Evolutionary conservation across 2,329 filamentous ascomycete genomes (phyloP), one percentile per base, ranked within the genome.

Genomic region (Podosphaera aphanis): DNA sequence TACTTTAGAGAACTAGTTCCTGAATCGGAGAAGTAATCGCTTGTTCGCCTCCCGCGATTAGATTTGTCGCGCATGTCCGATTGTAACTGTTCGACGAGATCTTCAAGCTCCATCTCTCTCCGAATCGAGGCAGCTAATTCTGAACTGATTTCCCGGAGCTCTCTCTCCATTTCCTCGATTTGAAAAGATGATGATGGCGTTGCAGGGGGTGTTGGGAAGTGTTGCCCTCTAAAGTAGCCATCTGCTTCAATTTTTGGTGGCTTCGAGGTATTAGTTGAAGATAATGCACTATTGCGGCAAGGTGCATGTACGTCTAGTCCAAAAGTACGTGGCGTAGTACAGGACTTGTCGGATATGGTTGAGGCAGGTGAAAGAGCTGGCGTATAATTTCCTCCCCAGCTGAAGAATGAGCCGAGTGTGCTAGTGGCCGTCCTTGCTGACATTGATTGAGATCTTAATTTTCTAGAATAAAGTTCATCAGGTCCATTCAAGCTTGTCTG

Each of bases 11-110:
- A 88, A 60, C 84, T 88, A 48, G 83, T 79, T 27, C 90, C 90
- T 5, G 86, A 93, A 61, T 98, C 90, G 2, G 90, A 98, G 60
- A 90, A 98, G 64, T 98, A 95, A 63, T 98, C 90, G 63, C 90
- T 95, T 8, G 83, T 92, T 49, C 88, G 74, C 59, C 81, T 79
- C 51, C 51, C 77, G 13, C 13, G 23, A n/a, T 48, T 61, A 68
- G 63, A 56, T 69, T 57, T 39, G 62, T 75, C 69, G 61, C 68
- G 70, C 51, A 70, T 69, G 57, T 94, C 85, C n/a, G 75, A 66
- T 60, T 94, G 86, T 54, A 93, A 65, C 48, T 81, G 71, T 53
- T 98, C 90, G 0, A 95, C 78, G 41, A 95, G 69, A 61, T 98
- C 90, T 62, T 98, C 90, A 27, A 98, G 64, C 55, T 98, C 90